Base-by-base conservation (phyloP, 345 rosid genomes). In the Citrus unshiu region DNA sequence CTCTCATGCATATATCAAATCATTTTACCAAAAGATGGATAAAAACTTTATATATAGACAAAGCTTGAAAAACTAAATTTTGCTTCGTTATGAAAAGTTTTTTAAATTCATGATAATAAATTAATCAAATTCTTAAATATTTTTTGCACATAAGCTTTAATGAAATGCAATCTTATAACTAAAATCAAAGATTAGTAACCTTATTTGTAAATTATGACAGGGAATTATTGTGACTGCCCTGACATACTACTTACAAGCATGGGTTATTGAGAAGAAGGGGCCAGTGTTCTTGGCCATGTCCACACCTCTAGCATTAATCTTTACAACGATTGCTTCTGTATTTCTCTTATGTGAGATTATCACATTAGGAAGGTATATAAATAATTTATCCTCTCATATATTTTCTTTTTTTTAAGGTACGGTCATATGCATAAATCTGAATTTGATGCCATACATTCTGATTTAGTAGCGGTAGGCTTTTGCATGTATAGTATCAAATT, bases 251-350 rank as follows among this genome's bases (percentile, higher is more conserved):
- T 74, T 96, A 27, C 99, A 96, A 86, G 85, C 99, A 46, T 96
- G 97, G 98, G 86, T 96, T 43, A 86, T 96, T 65, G 99, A 93
- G 85, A 92, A 88, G 83, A 91, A 86, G 66, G 99, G 99, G 54
- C 97, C 99, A 54, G 98, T 96, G 7, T 92, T 92, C 81, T 80
- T 94, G 78, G 95, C 98, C 75, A 93, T 91, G 97, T 89, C 97
- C 13, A 93, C 95, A 10, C 99, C 99, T 9, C 76, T 96, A 76
- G 78, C 83, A 77, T 82, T 96, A 46, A 63, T 90, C 72, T 89
- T 96, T 74, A 96, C 99, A 65, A 81, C 90, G 29, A 58, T 91
- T 60, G 83, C 81, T 68, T 92, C 99, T 39, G 90, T 90, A 2
- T 3, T 91, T 85, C 84, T 91, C 73, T 80, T 94, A 3, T 87